Evolutionary conservation across 768 basidiomycete species (phyloP).

Genomic region (Gloeophyllum trabeum): DNA sequence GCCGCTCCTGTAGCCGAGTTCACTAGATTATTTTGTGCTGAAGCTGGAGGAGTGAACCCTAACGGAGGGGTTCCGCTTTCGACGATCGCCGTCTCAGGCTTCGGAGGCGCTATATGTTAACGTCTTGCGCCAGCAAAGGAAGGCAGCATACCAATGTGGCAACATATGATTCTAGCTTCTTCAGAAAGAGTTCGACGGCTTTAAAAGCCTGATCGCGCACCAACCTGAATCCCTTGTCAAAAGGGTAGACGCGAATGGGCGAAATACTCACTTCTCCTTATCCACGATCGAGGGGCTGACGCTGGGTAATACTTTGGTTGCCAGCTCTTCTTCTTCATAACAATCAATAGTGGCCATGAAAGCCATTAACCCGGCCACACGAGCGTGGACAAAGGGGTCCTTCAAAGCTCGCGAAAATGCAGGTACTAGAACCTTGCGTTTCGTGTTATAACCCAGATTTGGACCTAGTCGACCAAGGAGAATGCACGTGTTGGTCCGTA

Average conservation of each 20-base stretch:
- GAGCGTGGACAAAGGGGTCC: constrained; percentile 85
- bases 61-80: constrained; percentile 11
- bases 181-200: constrained; percentile 80
- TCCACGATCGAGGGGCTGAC: constrained; percentile 76
- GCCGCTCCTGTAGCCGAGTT: constrained; percentile 88
- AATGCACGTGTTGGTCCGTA: constrained; percentile 96
- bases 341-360: constrained; percentile 91
- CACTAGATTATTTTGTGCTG: constrained; percentile 41
- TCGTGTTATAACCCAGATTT: constrained; percentile 75
- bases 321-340: constrained; percentile 82
- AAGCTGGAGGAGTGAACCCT: constrained; percentile 9
- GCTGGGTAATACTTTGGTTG: constrained; percentile 80
- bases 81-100: constrained; percentile 45
- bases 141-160: constrained; percentile 60
- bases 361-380: constrained; percentile 91
- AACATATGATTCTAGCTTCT: constrained; percentile 70
- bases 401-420: constrained; percentile 86
- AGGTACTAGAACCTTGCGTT: constrained; percentile 92
- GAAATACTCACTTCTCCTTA: constrained; percentile 70
- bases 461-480: constrained; percentile 88
- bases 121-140: neutral
- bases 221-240: constrained; percentile 33
- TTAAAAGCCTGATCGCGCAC: constrained; percentile 97
- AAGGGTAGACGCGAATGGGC: neutral
- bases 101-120: neutral